Evolutionary conservation across 352 stramenopile species (phyloP).

Genomic region (Globisporangium okanoganense): DNA sequence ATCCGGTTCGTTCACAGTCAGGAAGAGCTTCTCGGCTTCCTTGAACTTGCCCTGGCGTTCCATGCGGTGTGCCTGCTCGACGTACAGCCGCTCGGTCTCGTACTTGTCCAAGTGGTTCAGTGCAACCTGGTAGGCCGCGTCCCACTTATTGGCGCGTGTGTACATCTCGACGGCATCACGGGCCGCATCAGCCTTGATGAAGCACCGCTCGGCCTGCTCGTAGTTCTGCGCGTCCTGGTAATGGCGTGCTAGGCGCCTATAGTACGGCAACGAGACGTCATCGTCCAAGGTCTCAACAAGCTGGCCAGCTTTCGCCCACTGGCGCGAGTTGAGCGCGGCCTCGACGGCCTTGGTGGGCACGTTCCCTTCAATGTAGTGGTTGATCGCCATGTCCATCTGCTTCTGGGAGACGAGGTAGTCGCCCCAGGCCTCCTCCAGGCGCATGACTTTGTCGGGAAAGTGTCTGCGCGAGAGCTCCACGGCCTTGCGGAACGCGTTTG

Average conservation of each 20-base stretch:
- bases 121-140: slow-evolving; percentile 90
- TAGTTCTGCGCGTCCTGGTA: slow-evolving; percentile 87
- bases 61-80: slow-evolving; percentile 91
- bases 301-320: slow-evolving; percentile 92
- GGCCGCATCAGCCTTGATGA: slow-evolving; percentile 87
- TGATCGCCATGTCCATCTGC: slow-evolving; percentile 96
- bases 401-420: slow-evolving; percentile 92
- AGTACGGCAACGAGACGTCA: slow-evolving; percentile 89
- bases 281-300: slow-evolving; percentile 90
- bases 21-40: slow-evolving; percentile 92
- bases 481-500: slow-evolving; percentile 90
- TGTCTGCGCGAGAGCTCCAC: slow-evolving; percentile 90
- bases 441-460: slow-evolving; percentile 90
- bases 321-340: slow-evolving; percentile 88
- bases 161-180: slow-evolving; percentile 94
- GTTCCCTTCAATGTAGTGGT: slow-evolving; percentile 95
- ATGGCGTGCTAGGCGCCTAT: slow-evolving; percentile 83
- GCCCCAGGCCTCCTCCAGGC: slow-evolving; percentile 91
- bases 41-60: slow-evolving; percentile 89
- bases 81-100: slow-evolving; percentile 90
- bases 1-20: slow-evolving; percentile 91
- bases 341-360: slow-evolving; percentile 91
- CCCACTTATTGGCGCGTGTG: slow-evolving; percentile 91
- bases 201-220: slow-evolving; percentile 90
- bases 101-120: slow-evolving; percentile 91